These are phyloP conservation scores for Tripterygium wilfordii DNA, from an alignment of 177 flowering plant species.

Conservation along the genomic window DNA sequence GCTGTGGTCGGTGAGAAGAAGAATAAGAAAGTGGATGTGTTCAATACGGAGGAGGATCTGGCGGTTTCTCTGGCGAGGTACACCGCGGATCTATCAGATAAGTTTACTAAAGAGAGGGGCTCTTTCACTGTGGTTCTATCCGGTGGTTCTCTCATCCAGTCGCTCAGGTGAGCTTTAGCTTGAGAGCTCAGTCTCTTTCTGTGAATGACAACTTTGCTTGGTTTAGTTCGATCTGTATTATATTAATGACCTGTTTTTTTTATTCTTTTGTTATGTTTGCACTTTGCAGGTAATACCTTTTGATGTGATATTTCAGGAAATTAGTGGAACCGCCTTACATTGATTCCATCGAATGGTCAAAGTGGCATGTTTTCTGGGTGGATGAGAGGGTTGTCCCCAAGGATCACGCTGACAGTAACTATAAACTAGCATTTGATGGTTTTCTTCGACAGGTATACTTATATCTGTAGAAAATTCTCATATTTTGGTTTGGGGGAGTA, in stretches of 20 bases:
- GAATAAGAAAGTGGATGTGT: constrained; percentile 31
- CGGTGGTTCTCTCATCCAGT: constrained; percentile 62
- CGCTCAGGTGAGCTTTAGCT: constrained; percentile 24
- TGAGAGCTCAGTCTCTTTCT: no score
- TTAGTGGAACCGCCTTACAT: constrained; percentile 49
- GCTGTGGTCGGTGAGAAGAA: constrained; percentile 16
- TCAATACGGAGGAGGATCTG: constrained; percentile 52
- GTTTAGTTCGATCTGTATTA: no score
- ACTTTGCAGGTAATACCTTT: no score
- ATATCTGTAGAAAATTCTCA: no score
- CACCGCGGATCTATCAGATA: constrained; percentile 51
- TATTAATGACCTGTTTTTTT: no score
- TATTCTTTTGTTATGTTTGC: no score
- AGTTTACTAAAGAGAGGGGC: constrained; percentile 41
- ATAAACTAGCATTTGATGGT: constrained; percentile 65
- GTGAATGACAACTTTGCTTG: no score
- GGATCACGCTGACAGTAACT: constrained; percentile 63
- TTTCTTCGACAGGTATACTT: constrained; percentile 64
- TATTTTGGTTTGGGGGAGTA: no score
- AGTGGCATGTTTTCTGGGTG: constrained; percentile 80
- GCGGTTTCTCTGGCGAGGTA: constrained; percentile 57
- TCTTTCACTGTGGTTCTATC: constrained; percentile 66
- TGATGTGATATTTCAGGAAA: constrained; percentile 59
- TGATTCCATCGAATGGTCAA: constrained; percentile 63
- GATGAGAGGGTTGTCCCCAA: constrained; percentile 77